Base-by-base conservation (phyloP, 2,329 filamentous ascomycete species). In the Cytospora mali region DNA sequence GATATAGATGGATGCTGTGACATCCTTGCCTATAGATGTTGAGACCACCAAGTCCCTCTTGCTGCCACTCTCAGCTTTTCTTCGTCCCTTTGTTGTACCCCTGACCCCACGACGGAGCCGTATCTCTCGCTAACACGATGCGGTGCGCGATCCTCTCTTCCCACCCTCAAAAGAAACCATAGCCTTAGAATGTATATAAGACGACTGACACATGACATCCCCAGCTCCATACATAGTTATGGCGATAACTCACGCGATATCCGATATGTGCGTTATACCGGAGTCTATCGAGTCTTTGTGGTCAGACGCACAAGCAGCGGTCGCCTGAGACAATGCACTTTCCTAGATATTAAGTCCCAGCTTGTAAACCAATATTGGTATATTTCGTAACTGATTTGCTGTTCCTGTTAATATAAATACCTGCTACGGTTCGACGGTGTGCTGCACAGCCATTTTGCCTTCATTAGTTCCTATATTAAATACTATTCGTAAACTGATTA, bases 31-130 rank as follows among this genome's bases (percentile, higher is more conserved):
- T 4, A 21, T 23, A n/a, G 42, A 46, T 23, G 42, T 46, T 4
- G 42, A 46, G 9, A 46, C 23, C 13, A 23, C n/a, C 10, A 46
- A 46, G 79, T 65, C 33, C 18, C n/a, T 53, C 28, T 9, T 53
- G 9, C 51, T 29, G 6, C 51, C 51, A 6, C 33, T 31, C 9
- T 29, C 51, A 9, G 29, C 28, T 14, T 53, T 53, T 23, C 28
- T 53, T 13, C 28, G 51, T 7, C 51, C 18, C 29, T 33, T 53
- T 10, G 33, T 53, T 33, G 51, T 29, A 11, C 51, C 51, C n/a
- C 6, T 46, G 42, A 33, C 33, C 9, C 28, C 18, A 31, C 16
- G 23, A 16, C 14, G 51, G 9, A 14, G 23, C 18, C 16, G 31
- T 13, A 23, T 31, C 9, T 21, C 23, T 53, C 28, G 28, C 11